A percentile compares a stretch with the other conserved stretches of the same genome.
Evolutionary conservation across 495 filamentous ascomycete species (phyloP).

Genomic region (Talaromyces adpressus): DNA sequence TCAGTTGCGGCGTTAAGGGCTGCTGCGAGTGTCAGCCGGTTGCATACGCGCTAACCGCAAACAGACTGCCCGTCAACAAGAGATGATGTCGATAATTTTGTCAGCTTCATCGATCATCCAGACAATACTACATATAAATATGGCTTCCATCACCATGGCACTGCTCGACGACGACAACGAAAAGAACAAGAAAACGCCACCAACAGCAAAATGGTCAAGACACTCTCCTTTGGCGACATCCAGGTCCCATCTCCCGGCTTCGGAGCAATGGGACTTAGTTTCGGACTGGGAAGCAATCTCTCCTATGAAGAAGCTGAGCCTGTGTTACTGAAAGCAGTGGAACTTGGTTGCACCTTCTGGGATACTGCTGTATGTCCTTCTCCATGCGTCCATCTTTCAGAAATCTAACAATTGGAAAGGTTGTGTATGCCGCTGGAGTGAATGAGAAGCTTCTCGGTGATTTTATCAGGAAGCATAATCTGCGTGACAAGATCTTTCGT

Average conservation of each 20-base stretch:
- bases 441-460: conserved; percentile 47
- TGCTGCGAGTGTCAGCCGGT: background rate
- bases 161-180: background rate
- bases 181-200: background rate
- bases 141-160: background rate
- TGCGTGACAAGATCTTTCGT: conserved; percentile 42
- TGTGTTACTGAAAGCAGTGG: conserved; percentile 42
- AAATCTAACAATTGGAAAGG: conserved; percentile 14
- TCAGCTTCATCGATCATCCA: background rate
- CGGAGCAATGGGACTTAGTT: conserved; percentile 41
- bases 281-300: conserved; percentile 33
- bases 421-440: conserved; percentile 39
- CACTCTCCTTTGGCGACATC: conserved; percentile 32
- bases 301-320: conserved; percentile 41
- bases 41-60: background rate
- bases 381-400: background rate
- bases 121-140: background rate
- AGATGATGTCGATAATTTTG: background rate
- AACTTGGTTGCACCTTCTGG: conserved; percentile 47
- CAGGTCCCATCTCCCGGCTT: conserved; percentile 37
- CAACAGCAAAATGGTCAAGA: conserved; percentile 30
- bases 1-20: background rate
- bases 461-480: conserved; percentile 46
- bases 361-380: conserved; percentile 36
- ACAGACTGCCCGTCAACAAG: background rate